Evolutionary conservation across 495 filamentous ascomycete genomes (phyloP).

Genomic region (Aspergillus biplanus): DNA sequence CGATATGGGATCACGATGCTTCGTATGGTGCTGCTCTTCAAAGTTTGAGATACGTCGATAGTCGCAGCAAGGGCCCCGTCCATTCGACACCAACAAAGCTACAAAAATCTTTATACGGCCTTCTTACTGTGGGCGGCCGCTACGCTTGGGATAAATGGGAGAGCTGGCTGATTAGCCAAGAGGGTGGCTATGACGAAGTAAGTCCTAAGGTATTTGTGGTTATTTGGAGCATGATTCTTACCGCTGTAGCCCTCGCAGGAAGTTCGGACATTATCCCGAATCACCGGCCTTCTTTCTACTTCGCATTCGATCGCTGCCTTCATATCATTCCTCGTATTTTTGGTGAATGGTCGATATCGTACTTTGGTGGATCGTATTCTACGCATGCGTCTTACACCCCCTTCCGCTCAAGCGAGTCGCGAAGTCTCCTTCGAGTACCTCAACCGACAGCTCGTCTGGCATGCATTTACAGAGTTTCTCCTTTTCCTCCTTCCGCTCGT

Average conservation of each 20-base stretch:
- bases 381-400: conserved; percentile 81
- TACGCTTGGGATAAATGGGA: conserved; percentile 94
- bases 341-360: conserved; percentile 87
- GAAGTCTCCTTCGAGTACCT: conserved; percentile 98
- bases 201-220: conserved; percentile 11
- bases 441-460: conserved; percentile 97
- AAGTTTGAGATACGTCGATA: conserved; percentile 87
- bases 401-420: conserved; percentile 77
- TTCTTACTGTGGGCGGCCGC: conserved; percentile 82
- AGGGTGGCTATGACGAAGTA: conserved; percentile 70
- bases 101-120: conserved; percentile 84
- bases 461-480: conserved; percentile 97
- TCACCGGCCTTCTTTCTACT: conserved; percentile 71
- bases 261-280: conserved; percentile 62
- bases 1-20: conserved; percentile 94
- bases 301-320: conserved; percentile 80
- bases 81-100: conserved; percentile 65
- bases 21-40: conserved; percentile 94
- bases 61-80: conserved; percentile 64
- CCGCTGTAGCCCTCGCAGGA: conserved; percentile 47
- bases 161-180: conserved; percentile 74
- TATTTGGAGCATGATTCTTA: conserved; percentile 21
- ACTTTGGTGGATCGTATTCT: conserved; percentile 88
- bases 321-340: conserved; percentile 83
- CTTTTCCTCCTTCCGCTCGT: conserved; percentile 94